Percentiles rank a stretch among this genome's conserved stretches.
Evolutionary conservation across 2,329 filamentous ascomycete genomes (phyloP).

Genomic region (Sporothrix humicola): DNA sequence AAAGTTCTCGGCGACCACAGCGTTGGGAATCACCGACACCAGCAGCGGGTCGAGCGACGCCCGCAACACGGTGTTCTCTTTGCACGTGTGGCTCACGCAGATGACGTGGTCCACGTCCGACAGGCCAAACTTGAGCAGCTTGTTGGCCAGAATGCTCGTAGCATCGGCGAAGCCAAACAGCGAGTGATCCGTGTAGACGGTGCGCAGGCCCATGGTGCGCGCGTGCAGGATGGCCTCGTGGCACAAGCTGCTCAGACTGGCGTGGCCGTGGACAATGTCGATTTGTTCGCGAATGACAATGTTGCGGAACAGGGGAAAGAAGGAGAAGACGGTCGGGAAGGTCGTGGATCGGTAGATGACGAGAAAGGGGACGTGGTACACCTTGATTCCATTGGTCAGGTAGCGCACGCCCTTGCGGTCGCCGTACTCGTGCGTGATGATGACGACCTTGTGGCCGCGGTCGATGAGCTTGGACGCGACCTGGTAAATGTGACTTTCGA

Average conservation of each 20-base stretch:
- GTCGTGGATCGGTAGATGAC: constrained; percentile 93
- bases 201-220: constrained; percentile 92
- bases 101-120: constrained; percentile 99
- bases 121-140: constrained; percentile 91
- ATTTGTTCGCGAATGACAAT: constrained; percentile 94
- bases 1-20: constrained; percentile 96
- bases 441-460: constrained; percentile 95
- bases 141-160: constrained; percentile 94
- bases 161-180: constrained; percentile 97
- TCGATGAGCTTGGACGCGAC: constrained; percentile 95
- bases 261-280: constrained; percentile 98
- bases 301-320: constrained; percentile 96
- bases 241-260: constrained; percentile 87
- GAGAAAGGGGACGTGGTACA: constrained; percentile 96
- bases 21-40: constrained; percentile 97
- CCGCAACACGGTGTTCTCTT: constrained; percentile 95
- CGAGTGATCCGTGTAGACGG: constrained; percentile 97
- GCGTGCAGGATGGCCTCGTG: constrained; percentile 95
- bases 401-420: constrained; percentile 92
- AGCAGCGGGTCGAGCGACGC: constrained; percentile 94
- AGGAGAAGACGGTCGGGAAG: constrained; percentile 97
- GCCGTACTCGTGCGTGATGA: constrained; percentile 94
- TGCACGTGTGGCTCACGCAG: constrained; percentile 97
- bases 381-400: constrained; percentile 95
- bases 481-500: constrained; percentile 99